Base-by-base conservation (phyloP, 2,329 filamentous ascomycete genomes). In the Tolypocladium endophyticum region DNA sequence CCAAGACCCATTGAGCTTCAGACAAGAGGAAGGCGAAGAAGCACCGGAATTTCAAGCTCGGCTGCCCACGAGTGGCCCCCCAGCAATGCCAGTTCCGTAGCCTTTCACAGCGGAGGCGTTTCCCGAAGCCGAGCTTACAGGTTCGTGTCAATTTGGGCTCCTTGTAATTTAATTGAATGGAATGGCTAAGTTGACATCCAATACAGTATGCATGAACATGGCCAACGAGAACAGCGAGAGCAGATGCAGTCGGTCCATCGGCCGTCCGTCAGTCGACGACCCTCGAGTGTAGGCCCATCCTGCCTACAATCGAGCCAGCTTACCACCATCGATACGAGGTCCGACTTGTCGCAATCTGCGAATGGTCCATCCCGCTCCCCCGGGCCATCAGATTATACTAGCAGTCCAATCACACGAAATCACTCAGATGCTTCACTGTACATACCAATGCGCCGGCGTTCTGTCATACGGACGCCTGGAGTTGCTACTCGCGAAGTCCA, bases 381-480 rank as follows among this genome's bases (percentile, higher is more conserved):
- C 14, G 45, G 52, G 11, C 30, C 36, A 6, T 11, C 33, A 9
- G 43, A 58, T 12, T n/a, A 28, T n/a, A 45, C 38, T 16, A 52
- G 56, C 41, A 45, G 36, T 36, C 36, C 43, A 33, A 33, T 30
- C 33, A 5, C 16, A 3, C 57, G 20, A 5, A 45, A 8, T n/a
- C 41, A 33, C 18, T 38, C 47, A 8, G 56, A 33, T 4, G 35
- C 35, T 16, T 39, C 58, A 5, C 64, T 80, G 14, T 80, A 77
- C 63, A 76, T 76, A 35, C 78, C 79, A 6, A 73, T 78, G 60
- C 75, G 79, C 23, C 73, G 79, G 47, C 75, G 78, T 12, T 81
- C 79, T 3, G 65, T 81, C 41, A 71, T 79, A 16, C 78, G 77
- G 60, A 79, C 74, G 0, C 79, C 80, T 0, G 80, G 80, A 14